Conservation (phyloP, 352 stramenopile genomes). For the Globisporangium iwayamae region DNA sequence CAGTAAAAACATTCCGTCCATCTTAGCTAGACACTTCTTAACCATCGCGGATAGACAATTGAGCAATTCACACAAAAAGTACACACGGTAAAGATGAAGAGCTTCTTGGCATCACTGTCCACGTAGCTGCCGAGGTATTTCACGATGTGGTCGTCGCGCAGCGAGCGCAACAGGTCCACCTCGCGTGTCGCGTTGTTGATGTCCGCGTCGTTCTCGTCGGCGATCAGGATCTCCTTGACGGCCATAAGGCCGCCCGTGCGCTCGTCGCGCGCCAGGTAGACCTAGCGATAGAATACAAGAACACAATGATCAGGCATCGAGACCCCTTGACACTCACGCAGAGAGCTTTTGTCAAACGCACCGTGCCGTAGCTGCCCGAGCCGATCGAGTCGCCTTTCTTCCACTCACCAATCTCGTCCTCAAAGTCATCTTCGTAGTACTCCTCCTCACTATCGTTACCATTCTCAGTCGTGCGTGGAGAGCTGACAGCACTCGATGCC, state of each 20-base stretch:
- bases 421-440: slow-evolving; percentile 35
- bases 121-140: slow-evolving; percentile 89
- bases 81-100: slow-evolving; percentile 85
- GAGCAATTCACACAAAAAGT: background rate
- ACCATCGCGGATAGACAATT: background rate
- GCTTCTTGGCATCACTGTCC: slow-evolving; percentile 46
- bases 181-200: slow-evolving; percentile 53
- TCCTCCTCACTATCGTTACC: slow-evolving; percentile 15
- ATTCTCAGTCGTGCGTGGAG: background rate
- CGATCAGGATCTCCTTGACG: slow-evolving; percentile 60
- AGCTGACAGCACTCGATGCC: background rate
- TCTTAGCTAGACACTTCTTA: background rate
- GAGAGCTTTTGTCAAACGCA: slow-evolving; percentile 7
- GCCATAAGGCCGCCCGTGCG: slow-evolving; percentile 85
- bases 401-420: slow-evolving; percentile 55
- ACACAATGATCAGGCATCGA: background rate
- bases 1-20: background rate
- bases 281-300: slow-evolving; percentile 22
- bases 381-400: slow-evolving; percentile 54
- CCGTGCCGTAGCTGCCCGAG: slow-evolving; percentile 64
- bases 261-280: slow-evolving; percentile 91
- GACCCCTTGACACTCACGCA: background rate
- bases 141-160: slow-evolving; percentile 91
- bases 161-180: slow-evolving; percentile 82
- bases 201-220: slow-evolving; percentile 35